phyloP scores from a whole-genome alignment of 345 rosid species.

The Hevea brasiliensis region DNA sequence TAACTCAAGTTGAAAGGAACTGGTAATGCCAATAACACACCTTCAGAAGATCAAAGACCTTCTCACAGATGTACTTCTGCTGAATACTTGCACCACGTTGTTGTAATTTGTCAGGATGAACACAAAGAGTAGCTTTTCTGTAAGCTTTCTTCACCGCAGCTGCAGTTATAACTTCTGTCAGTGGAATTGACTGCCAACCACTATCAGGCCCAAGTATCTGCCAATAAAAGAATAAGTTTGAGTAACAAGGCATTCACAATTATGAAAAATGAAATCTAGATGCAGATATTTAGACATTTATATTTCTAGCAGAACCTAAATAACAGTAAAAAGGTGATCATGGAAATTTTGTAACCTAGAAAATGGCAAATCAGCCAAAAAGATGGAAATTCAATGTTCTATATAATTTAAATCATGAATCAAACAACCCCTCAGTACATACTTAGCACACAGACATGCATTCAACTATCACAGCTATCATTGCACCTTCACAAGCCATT shows the following conservation, averaged over 20 bases:
- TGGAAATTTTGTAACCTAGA: background rate
- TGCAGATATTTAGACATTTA: background rate
- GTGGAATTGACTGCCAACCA: constrained; percentile 95
- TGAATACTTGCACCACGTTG: constrained; percentile 92
- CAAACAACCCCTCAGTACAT: background rate
- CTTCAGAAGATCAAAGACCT: constrained; percentile 97
- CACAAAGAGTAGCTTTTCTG: constrained; percentile 95
- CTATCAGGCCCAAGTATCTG: constrained; percentile 89
- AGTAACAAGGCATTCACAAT: background rate
- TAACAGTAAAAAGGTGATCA: background rate
- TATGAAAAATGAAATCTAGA: background rate
- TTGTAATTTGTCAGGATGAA: constrained; percentile 96
- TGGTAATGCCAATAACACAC: constrained; percentile 27
- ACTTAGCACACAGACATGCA: background rate
- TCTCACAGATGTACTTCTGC: constrained; percentile 89
- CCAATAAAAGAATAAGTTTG: constrained; percentile 19
- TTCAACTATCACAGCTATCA: background rate
- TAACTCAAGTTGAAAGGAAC: background rate
- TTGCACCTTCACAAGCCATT: background rate
- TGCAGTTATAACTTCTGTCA: constrained; percentile 91
- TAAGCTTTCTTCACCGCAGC: constrained; percentile 95
- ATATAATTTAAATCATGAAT: background rate
- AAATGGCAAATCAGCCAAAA: background rate
- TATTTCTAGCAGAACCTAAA: background rate
- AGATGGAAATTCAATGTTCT: background rate